A percentile compares a stretch with the other conserved stretches of the same genome.
phyloP scores from a whole-genome alignment of 2,329 filamentous ascomycete species.

The Fusarium cicatricum region DNA sequence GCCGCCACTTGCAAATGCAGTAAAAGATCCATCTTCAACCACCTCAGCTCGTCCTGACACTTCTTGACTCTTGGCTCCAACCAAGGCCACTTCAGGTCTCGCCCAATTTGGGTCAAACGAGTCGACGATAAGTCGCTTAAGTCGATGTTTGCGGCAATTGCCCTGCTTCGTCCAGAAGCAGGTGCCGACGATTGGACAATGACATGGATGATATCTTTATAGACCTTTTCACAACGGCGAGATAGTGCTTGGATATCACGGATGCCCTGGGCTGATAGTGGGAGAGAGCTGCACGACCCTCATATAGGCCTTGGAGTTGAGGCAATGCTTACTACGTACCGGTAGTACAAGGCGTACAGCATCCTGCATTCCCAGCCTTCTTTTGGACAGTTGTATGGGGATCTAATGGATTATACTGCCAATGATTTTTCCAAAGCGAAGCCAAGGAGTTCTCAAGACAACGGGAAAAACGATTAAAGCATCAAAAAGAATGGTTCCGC shows the following conservation, averaged over 20 bases:
- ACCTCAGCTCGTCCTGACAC: neutral
- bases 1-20: neutral
- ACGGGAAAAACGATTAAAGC: no score
- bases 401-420: no score
- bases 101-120: neutral
- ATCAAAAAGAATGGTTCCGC: conserved; percentile 5
- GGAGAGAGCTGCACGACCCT: no score
- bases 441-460: no score
- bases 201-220: neutral
- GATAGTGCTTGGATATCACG: neutral
- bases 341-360: no score
- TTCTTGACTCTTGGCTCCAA: neutral
- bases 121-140: neutral
- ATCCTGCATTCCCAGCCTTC: no score
- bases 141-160: neutral
- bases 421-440: no score
- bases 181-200: neutral
- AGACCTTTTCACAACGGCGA: neutral
- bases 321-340: no score
- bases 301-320: no score
- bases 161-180: neutral
- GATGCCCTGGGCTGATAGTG: no score
- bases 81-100: neutral
- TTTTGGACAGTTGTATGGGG: no score
- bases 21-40: neutral